Conservation (phyloP, 345 rosid genomes). For the Gossypium ekmanianum region DNA sequence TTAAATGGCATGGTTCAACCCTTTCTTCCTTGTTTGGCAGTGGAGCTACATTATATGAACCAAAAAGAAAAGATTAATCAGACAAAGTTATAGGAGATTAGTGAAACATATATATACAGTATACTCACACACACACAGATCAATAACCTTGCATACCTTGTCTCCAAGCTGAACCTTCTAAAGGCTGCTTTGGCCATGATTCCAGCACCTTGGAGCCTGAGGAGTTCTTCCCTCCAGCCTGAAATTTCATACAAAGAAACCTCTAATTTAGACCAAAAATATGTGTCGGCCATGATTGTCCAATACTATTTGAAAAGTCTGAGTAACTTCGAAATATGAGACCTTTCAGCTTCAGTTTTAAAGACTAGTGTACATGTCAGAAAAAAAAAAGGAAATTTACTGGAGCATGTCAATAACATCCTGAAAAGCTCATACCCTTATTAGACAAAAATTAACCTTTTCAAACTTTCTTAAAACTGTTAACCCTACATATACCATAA, state of each 20-base stretch:
- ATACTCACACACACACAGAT: neutral
- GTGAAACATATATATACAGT: neutral
- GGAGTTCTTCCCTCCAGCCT: conserved; percentile 48
- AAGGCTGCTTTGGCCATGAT: conserved; percentile 38
- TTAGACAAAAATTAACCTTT: neutral
- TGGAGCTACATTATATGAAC: conserved; percentile 27
- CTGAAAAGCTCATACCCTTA: no score
- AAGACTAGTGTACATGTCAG: neutral
- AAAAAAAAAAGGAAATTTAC: neutral
- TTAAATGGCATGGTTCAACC: conserved; percentile 61
- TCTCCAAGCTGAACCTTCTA: conserved; percentile 44
- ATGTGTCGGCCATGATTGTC: neutral
- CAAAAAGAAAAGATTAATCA: neutral
- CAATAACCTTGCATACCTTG: conserved; percentile 48
- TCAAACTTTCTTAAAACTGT: neutral
- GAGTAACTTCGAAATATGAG: neutral
- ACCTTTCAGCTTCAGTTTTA: no score
- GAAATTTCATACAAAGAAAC: conserved; percentile 4
- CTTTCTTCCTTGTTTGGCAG: conserved; percentile 39
- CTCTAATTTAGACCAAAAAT: neutral
- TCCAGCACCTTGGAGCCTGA: conserved; percentile 39
- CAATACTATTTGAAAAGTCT: no score
- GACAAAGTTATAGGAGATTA: neutral
- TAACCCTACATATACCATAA: neutral
- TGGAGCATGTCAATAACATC: neutral